phyloP scores from a whole-genome alignment of 177 flowering plant species.

The Vitis hybrid region DNA sequence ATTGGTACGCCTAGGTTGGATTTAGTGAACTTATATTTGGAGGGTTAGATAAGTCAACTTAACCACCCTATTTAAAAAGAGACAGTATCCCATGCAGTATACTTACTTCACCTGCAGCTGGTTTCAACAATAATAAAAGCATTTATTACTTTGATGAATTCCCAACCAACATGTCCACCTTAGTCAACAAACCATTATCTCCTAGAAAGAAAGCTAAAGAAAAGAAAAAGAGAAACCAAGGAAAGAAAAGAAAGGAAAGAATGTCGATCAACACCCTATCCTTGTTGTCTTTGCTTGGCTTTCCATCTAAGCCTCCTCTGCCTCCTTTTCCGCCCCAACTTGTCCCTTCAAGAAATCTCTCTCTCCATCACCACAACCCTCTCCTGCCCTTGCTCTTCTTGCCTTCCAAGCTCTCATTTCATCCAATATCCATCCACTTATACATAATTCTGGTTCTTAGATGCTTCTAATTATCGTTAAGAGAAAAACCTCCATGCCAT shows the following conservation, averaged over 20 bases:
- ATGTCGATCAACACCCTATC: slow-evolving; percentile 10
- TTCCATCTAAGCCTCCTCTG: slow-evolving; percentile 34
- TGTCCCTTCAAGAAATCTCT: slow-evolving; percentile 1
- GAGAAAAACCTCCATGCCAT: not conserved
- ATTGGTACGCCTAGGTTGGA: not conserved
- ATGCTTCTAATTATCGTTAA: not conserved
- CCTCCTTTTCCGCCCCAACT: slow-evolving; percentile 14
- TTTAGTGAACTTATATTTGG: not conserved
- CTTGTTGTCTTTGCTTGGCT: slow-evolving; percentile 28
- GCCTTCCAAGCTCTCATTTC: not conserved
- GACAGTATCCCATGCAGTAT: not conserved
- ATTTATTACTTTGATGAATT: slow-evolving; percentile 42
- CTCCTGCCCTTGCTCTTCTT: not conserved
- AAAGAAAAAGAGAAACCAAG: slow-evolving; percentile 13
- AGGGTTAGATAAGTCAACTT: not conserved
- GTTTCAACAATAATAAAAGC: slow-evolving; percentile 28
- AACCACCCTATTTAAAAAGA: not conserved
- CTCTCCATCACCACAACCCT: not conserved
- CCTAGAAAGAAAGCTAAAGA: slow-evolving; percentile 19
- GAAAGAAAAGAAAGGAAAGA: slow-evolving; percentile 13
- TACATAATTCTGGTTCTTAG: not conserved
- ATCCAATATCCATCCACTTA: not conserved
- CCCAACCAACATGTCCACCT: slow-evolving; percentile 44
- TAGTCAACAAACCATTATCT: slow-evolving; percentile 57
- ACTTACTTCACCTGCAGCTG: slow-evolving; percentile 18